These are phyloP conservation scores for Posidonia oceanica DNA, from an alignment of 116 monocot species.

Conservation along the genomic window DNA sequence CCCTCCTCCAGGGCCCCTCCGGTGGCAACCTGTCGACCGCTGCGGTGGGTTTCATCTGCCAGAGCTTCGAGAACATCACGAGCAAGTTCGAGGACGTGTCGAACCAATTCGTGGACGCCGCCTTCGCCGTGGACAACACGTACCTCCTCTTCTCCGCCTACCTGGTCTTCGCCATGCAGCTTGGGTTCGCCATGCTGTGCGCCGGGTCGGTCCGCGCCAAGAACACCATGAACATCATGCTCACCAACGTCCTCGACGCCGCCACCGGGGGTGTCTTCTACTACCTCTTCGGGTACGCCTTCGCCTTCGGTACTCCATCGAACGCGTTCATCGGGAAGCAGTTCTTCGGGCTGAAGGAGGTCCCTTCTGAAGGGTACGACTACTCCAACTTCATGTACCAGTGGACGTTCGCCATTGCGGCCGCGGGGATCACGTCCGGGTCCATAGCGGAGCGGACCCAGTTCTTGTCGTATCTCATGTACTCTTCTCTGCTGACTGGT, in stretches of 20 bases:
- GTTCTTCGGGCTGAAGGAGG: constrained; percentile 51
- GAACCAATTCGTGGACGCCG: constrained; percentile 6
- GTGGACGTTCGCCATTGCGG: constrained; percentile 72
- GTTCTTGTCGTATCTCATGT: constrained; percentile 49
- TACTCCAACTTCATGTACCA: constrained; percentile 55
- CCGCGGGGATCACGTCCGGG: constrained; percentile 59
- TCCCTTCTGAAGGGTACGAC: constrained; percentile 24
- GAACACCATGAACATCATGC: constrained; percentile 85
- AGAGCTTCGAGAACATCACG: constrained; percentile 9
- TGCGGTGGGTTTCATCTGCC: constrained; percentile 13
- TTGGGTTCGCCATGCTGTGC: constrained; percentile 77
- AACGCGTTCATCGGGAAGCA: constrained; percentile 69
- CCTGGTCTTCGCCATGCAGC: constrained; percentile 76
- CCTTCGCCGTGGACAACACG: constrained; percentile 16
- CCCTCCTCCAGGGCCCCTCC: background rate
- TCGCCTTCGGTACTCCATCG: constrained; percentile 46
- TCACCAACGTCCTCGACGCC: constrained; percentile 70
- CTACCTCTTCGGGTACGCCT: constrained; percentile 61
- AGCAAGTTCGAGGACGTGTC: background rate
- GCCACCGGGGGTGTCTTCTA: constrained; percentile 57
- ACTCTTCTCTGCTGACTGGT: constrained; percentile 52
- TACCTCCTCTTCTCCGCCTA: constrained; percentile 34
- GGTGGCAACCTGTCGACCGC: constrained; percentile 7
- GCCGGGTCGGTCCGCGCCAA: constrained; percentile 38
- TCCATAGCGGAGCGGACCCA: constrained; percentile 52